Evolutionary conservation across 1,284 basidiomycete genomes (phyloP), one percentile per base, ranked within the genome.

Genomic region (Athelia sp.): DNA sequence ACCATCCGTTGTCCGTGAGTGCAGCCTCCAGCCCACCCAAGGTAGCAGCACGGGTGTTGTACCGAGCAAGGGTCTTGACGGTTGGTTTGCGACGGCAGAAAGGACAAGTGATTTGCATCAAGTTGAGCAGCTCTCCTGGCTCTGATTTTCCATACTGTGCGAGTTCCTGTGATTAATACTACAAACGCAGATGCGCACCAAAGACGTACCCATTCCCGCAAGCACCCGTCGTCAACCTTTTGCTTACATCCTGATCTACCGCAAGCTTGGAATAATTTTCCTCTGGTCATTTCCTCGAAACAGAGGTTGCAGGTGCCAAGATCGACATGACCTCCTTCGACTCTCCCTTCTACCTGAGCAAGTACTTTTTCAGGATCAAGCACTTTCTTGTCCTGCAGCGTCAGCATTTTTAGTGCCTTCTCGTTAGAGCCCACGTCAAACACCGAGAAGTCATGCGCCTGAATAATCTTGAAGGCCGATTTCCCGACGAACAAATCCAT

Each of bases 61-160:
- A 57, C 29, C 56, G 52, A 23, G 52, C 19, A n/a, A 62, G 44
- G 4, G 54, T 55, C 52, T 62, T 59, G 23, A 50, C 17, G 4
- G 56, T 52, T 4, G 61, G 61, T 43, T 52, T 52, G n/a, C 61
- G 59, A 1, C 59, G 56, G 50, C 61, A 61, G 44, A 62, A 62
- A 4, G 59, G 59, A 45, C 59, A 62, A 2, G 46, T 49, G 17
- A 60, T 47, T 47, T 62, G 59, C 56, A 60, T 58, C 43, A 59
- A 47, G 46, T 58, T 60, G 50, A 62, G 56, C 4, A 61, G 53
- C 15, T 54, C 57, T 1, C 59, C 61, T 15, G 57, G 58, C 45
- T 48, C 47, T 48, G 59, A 60, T 23, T 51, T 48, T 1, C 58
- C 61, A 43, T 62, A 62, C 61, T 59, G 47, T n/a, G 36, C n/a